phyloP scores from a whole-genome alignment of 2,329 filamentous ascomycete genomes.

The Colletotrichum lini region DNA sequence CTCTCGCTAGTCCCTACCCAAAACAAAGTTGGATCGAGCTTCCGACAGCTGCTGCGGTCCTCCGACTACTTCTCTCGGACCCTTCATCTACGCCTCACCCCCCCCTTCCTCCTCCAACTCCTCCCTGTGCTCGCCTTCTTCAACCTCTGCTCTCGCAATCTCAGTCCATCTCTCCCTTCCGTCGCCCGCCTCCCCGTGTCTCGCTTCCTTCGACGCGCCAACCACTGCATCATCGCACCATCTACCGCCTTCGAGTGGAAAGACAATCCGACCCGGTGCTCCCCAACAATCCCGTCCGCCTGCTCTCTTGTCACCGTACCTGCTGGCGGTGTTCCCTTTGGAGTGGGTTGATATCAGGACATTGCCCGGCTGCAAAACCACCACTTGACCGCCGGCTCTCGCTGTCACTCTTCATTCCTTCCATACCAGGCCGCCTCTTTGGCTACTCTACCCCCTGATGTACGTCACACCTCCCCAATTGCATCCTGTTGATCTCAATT shows the following conservation, averaged over 20 bases:
- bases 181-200: constrained; percentile 12
- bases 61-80: constrained; percentile 3
- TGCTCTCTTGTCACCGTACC: constrained; percentile 15
- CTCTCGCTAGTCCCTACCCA: neutral
- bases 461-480: constrained; percentile 26
- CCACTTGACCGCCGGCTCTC: constrained; percentile 13
- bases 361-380: constrained; percentile 6
- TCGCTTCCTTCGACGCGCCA: constrained; percentile 31
- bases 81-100: constrained; percentile 22
- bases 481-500: constrained; percentile 29
- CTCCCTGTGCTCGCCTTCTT: constrained; percentile 5
- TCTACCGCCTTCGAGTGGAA: constrained; percentile 14
- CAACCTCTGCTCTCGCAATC: neutral
- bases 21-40: constrained; percentile 25
- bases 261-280: constrained; percentile 18
- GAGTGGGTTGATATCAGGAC: constrained; percentile 34
- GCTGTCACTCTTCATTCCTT: constrained; percentile 16
- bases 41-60: constrained; percentile 1
- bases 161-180: constrained; percentile 24
- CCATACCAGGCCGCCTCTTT: neutral
- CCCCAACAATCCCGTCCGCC: constrained; percentile 7
- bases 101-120: neutral
- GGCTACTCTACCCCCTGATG: neutral
- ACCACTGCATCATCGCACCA: constrained; percentile 15
- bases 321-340: constrained; percentile 32